Evolutionary conservation across 129 eudicot species (phyloP).

Genomic region (Lactuca sativa): DNA sequence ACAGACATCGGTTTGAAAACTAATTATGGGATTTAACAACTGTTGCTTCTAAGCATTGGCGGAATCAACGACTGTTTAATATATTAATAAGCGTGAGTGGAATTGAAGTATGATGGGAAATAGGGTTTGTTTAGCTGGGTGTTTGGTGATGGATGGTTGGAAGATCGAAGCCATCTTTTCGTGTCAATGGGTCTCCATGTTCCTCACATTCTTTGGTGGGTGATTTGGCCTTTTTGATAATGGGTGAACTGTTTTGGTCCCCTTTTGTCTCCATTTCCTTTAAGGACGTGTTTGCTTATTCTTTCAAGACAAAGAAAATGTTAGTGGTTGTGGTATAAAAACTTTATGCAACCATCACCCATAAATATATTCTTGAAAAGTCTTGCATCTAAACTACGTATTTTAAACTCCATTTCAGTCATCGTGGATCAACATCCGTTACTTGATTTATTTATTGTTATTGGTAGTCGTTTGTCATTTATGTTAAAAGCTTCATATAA

Average conservation of each 20-base stretch:
- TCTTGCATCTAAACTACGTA: too few species aligned
- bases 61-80: background rate
- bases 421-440: too few species aligned
- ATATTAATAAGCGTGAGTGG: background rate
- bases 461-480: too few species aligned
- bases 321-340: slow-evolving; percentile 3
- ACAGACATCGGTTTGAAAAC: background rate
- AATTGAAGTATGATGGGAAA: slow-evolving; percentile 17
- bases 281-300: slow-evolving; percentile 14
- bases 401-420: too few species aligned
- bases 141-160: slow-evolving; percentile 24
- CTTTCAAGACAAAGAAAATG: slow-evolving; percentile 26
- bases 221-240: slow-evolving; percentile 30
- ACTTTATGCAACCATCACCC: background rate
- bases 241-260: slow-evolving; percentile 36
- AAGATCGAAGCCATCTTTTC: slow-evolving; percentile 14
- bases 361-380: background rate
- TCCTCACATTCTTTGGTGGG: slow-evolving; percentile 38
- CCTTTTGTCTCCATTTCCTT: slow-evolving; percentile 28
- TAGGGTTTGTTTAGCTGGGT: slow-evolving; percentile 11
- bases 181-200: slow-evolving; percentile 28
- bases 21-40: background rate
- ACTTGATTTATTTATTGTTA: too few species aligned
- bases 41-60: background rate
- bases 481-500: too few species aligned